Evolutionary conservation across 306 rosid species (phyloP).

Genomic region (Citrullus colocynthis): DNA sequence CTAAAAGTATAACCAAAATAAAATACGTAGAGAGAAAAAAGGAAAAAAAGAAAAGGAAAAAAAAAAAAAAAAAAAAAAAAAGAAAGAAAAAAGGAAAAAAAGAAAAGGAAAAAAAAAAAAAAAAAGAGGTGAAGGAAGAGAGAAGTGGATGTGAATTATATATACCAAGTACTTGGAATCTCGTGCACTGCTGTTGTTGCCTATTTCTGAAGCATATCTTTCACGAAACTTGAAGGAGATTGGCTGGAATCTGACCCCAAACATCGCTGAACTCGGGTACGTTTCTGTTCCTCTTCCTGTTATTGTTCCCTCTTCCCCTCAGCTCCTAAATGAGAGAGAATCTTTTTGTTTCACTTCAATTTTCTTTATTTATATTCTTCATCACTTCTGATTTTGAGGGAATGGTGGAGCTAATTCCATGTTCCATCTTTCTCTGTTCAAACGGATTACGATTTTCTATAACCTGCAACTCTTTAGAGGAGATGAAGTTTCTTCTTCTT

Average conservation of each 20-base stretch:
- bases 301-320: background rate
- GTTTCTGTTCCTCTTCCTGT: slow-evolving; percentile 15
- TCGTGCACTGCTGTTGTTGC: slow-evolving; percentile 40
- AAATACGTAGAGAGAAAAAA: background rate
- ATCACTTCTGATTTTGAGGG: background rate
- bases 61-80: background rate
- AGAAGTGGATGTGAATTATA: background rate
- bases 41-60: background rate
- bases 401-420: background rate
- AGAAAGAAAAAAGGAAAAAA: background rate
- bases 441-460: background rate
- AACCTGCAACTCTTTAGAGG: background rate
- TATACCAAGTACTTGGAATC: slow-evolving; percentile 5
- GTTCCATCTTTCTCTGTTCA: background rate
- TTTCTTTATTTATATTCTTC: background rate
- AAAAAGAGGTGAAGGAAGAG: background rate
- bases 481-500: background rate
- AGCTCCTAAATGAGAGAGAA: background rate
- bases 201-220: slow-evolving; percentile 51
- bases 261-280: slow-evolving; percentile 44
- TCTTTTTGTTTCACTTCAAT: background rate
- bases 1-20: background rate
- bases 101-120: too few species aligned
- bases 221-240: slow-evolving; percentile 76
- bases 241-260: slow-evolving; percentile 58